Base-by-base conservation (phyloP, 495 filamentous ascomycete genomes). In the Podospora pseudoanserina region DNA sequence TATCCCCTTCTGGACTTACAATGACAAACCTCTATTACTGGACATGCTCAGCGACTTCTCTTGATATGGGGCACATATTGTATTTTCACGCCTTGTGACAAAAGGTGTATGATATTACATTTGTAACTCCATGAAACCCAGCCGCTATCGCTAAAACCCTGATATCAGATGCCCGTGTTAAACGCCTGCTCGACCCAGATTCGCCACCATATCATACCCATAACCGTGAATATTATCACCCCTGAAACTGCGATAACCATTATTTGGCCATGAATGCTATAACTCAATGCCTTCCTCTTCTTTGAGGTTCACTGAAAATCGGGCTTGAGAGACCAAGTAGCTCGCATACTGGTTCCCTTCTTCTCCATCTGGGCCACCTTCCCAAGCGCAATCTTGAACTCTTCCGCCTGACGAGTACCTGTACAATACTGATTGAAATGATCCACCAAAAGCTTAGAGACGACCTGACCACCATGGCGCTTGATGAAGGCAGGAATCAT, bases 401-500 rank as follows among this genome's bases (percentile, higher is more conserved):
- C 76, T 19, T 73, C 73, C 4, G 78, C 81, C 73, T 84, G 80
- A 44, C 74, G 72, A 3, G 70, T 65, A 0, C 74, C 77, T 19
- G 68, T 72, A 64, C 83, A 87, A 67, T 86, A 86, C 57, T 74
- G 81, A 60, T 81, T 84, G 67, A 87, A 96, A 69, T 96, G 91
- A 72, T 94, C 89, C 23, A 96, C 88, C 68, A 97, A 78, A 77
- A 88, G 83, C 79, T 93, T 90, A 19, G 88, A 92, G 28, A 88
- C 86, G 6, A 88, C 91, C 16, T 84, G 80, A 1, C 92, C 92
- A 2, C 88, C 89, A 66, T 94, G 92, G 16, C 84, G 77, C 32
- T 80, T 80, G 60, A 97, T 86, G 68, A 89, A 97, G 55, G 88
- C 84, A 13, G 88, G 86, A 53, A 96, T 93, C 81, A 92, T 82